Evolutionary conservation across 805 yeast genomes (phyloP).

Genomic region (Saturnispora silvae): DNA sequence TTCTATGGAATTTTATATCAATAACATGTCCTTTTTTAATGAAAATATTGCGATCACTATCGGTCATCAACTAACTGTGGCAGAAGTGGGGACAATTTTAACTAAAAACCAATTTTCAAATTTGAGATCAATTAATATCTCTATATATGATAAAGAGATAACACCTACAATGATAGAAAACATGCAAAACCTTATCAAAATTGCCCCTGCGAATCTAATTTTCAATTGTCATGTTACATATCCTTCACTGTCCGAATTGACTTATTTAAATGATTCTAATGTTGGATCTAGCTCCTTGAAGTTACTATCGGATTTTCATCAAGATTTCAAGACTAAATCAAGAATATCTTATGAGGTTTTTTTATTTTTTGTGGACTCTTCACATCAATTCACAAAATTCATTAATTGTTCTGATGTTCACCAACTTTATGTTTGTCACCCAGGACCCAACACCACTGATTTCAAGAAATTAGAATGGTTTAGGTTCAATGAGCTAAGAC

Average conservation of each 20-base stretch:
- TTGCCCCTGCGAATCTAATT: conserved; percentile 1
- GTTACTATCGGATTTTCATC: conserved; percentile 6
- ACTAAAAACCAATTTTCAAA: neutral
- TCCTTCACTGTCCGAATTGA: conserved; percentile 5
- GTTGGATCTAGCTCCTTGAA: neutral
- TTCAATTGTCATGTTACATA: conserved; percentile 7
- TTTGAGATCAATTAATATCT: conserved; percentile 3
- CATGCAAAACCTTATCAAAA: neutral
- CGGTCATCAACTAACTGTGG: neutral
- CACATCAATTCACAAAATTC: conserved; percentile 2
- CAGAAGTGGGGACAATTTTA: conserved; percentile 1
- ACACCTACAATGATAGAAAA: conserved; percentile 1
- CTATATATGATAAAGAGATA: conserved; percentile 7
- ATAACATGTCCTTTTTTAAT: neutral
- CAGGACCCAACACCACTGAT: conserved; percentile 5
- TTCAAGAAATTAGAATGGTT: conserved; percentile 7
- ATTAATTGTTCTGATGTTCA: conserved; percentile 5
- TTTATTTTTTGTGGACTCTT: conserved; percentile 6
- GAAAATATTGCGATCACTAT: neutral
- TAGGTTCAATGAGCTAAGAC: conserved; percentile 1
- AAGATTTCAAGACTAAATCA: neutral
- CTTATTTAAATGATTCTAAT: neutral
- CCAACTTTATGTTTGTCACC: conserved; percentile 8
- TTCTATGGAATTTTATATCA: conserved; percentile 3
- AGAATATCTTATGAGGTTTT: conserved; percentile 5